A percentile compares a stretch with the other conserved stretches of the same genome.
phyloP scores from a whole-genome alignment of 495 filamentous ascomycete species.

The Penicillium subrubescens region DNA sequence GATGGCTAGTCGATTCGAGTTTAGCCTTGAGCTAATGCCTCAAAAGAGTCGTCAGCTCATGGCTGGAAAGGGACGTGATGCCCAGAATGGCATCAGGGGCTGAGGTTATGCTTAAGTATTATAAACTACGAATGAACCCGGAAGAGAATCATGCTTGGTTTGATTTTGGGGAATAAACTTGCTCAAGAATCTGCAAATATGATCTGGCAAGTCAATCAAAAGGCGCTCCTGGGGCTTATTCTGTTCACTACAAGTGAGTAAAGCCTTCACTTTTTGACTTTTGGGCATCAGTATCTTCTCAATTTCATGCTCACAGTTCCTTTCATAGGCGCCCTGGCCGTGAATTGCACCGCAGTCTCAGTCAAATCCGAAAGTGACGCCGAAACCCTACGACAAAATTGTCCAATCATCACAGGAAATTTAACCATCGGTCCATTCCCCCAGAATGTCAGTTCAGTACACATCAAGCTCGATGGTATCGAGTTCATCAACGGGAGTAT shows the following conservation, averaged over 20 bases:
- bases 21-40: background rate
- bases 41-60: background rate
- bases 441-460: background rate
- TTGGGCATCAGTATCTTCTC: background rate
- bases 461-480: constrained; percentile 9
- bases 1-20: background rate
- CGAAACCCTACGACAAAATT: background rate
- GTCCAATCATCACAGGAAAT: background rate
- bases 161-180: background rate
- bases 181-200: background rate
- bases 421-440: background rate
- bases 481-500: background rate
- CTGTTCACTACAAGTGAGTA: background rate
- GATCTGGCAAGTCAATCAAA: background rate
- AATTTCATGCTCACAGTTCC: background rate
- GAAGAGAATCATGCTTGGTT: too few species aligned
- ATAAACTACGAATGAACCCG: too few species aligned
- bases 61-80: background rate
- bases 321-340: background rate
- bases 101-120: too few species aligned
- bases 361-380: background rate
- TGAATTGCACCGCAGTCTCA: background rate
- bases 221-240: background rate
- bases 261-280: background rate
- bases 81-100: background rate